A percentile compares a stretch with the other conserved stretches of the same genome.
phyloP scores from a whole-genome alignment of 2,329 filamentous ascomycete species.

The Colletotrichum sansevieriae region DNA sequence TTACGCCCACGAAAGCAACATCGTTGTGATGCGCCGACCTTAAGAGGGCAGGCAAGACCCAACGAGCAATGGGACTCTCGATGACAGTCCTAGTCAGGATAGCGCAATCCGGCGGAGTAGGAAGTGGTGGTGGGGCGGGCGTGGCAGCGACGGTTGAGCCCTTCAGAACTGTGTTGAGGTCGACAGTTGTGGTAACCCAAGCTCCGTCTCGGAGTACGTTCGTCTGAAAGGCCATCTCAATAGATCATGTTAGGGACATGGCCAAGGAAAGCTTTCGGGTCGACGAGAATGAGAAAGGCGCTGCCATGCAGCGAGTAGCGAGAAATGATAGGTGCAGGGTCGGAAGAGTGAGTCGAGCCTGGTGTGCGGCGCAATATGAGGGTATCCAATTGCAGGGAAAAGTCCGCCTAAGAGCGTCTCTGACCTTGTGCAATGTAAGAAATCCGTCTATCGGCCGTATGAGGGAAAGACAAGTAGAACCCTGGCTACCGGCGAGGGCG shows the following conservation, averaged over 20 bases:
- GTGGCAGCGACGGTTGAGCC: conserved; percentile 48
- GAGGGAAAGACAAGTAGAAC: conserved; percentile 10
- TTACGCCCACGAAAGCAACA: conserved; percentile 85
- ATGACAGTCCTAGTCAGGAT: conserved; percentile 84
- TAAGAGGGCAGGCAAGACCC: conserved; percentile 84
- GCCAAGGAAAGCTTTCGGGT: conserved; percentile 1
- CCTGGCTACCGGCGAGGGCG: not conserved
- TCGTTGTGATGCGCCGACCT: conserved; percentile 80
- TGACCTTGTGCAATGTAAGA: conserved; percentile 3
- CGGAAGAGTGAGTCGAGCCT: not conserved
- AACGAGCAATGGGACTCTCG: conserved; percentile 80
- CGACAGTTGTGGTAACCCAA: conserved; percentile 69
- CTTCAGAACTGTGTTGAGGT: conserved; percentile 58
- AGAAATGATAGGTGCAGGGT: not conserved
- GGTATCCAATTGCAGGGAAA: not conserved
- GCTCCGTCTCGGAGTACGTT: conserved; percentile 66
- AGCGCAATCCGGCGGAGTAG: conserved; percentile 70
- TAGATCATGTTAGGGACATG: conserved; percentile 30
- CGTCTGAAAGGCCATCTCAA: conserved; percentile 59
- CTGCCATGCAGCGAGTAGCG: not conserved
- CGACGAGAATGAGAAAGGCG: not conserved
- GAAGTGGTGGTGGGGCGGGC: conserved; percentile 47
- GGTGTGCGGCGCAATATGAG: conserved; percentile 2
- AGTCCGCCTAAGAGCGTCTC: not conserved
- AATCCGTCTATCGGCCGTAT: conserved; percentile 25